A percentile compares a stretch with the other conserved stretches of the same genome.
phyloP scores from a whole-genome alignment of 2,329 filamentous ascomycete genomes.

The Neopestalotiopsis sp. region DNA sequence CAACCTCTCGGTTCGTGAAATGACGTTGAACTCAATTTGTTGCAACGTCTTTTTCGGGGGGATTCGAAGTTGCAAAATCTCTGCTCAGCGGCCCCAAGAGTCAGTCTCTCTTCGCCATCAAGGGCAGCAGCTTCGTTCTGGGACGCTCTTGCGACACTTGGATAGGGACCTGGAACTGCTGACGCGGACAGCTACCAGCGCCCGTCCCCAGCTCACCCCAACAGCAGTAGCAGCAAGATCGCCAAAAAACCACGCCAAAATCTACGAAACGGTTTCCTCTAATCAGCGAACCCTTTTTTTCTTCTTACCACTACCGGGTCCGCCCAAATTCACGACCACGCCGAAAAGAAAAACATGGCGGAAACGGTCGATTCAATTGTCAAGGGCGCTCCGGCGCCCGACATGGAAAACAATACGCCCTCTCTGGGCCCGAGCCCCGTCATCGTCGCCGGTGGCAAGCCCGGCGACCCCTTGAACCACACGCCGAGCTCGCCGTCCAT shows the following conservation, averaged over 20 bases:
- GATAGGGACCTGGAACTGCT: not conserved
- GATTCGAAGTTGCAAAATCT: not conserved
- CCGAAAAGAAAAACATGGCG: conserved; percentile 53
- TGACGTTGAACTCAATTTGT: conserved; percentile 8
- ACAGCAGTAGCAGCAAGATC: not conserved
- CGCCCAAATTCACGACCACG: conserved; percentile 12
- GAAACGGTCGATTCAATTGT: conserved; percentile 84
- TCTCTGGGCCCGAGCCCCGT: conserved; percentile 46
- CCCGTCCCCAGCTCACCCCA: not conserved
- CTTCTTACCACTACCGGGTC: not conserved
- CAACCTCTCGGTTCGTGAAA: conserved; percentile 1
- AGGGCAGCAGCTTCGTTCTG: not conserved
- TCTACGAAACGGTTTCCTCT: conserved; percentile 4
- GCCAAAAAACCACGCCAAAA: not conserved
- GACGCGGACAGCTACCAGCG: conserved; percentile 8
- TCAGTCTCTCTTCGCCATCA: not conserved
- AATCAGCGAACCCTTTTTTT: not conserved
- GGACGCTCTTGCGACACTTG: not conserved
- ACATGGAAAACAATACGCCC: conserved; percentile 54
- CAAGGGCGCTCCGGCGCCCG: conserved; percentile 80
- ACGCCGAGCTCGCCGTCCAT: conserved; percentile 91
- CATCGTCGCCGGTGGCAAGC: conserved; percentile 47
- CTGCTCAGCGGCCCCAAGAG: not conserved
- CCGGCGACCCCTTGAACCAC: conserved; percentile 74
- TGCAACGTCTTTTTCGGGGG: not conserved